Percentiles rank a stretch among this genome's conserved stretches.
Evolutionary conservation across 169 alveolate species (phyloP).

Genomic region (Eimeria falciformis): DNA sequence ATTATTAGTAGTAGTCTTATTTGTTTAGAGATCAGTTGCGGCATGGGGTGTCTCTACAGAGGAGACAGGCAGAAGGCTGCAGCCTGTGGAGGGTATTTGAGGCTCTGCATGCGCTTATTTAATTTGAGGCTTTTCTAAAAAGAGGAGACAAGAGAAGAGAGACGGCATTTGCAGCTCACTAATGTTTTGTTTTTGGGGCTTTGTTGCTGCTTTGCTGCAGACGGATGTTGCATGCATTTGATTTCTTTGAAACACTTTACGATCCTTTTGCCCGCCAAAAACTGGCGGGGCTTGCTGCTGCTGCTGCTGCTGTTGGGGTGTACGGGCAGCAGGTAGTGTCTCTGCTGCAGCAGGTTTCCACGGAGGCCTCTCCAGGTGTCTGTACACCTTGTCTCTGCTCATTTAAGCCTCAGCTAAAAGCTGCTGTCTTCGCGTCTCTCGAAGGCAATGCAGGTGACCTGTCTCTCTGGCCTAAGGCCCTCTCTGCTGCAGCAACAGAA

Average conservation of each 20-base stretch:
- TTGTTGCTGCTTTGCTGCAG: background rate
- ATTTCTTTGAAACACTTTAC: background rate
- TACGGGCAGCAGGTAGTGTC: background rate
- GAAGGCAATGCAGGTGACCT: constrained; percentile 7
- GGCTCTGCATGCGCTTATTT: too few species aligned
- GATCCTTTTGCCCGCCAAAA: background rate
- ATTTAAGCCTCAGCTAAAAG: background rate
- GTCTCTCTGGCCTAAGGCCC: constrained; percentile 6
- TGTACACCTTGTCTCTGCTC: background rate
- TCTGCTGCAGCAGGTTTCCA: background rate
- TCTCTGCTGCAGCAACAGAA: background rate
- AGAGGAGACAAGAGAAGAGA: too few species aligned
- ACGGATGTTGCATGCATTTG: constrained; percentile 7
- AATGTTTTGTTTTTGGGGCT: background rate
- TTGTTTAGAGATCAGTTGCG: too few species aligned
- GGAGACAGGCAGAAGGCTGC: too few species aligned
- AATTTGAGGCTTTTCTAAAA: too few species aligned
- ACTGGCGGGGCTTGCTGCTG: background rate
- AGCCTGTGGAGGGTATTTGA: too few species aligned
- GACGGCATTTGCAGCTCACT: too few species aligned
- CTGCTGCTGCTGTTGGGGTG: constrained; percentile 4
- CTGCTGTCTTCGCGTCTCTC: background rate
- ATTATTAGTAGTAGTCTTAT: too few species aligned
- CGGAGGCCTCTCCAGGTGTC: background rate
- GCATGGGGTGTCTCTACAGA: too few species aligned